Evolutionary conservation across 805 yeast species (phyloP).

Genomic region (Hanseniaspora osmophila): DNA sequence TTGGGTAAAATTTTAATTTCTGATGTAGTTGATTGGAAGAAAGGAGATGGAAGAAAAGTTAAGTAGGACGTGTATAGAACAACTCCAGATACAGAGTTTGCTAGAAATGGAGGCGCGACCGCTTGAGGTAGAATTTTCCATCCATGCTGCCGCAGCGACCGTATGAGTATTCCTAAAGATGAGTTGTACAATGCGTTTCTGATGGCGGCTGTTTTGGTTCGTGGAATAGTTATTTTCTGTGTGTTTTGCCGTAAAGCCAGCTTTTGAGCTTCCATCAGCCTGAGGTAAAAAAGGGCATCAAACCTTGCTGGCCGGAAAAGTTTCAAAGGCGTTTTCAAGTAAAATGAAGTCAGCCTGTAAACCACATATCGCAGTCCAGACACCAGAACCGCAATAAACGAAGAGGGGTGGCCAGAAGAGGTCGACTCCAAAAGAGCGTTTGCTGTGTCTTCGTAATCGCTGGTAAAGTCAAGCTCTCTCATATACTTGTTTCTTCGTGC

Average conservation of each 20-base stretch:
- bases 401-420: conserved; percentile 15
- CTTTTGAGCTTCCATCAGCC: conserved; percentile 34
- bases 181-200: conserved; percentile 50
- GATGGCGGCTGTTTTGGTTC: too few relatives aligned
- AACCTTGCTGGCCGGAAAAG: conserved; percentile 82
- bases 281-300: conserved; percentile 63
- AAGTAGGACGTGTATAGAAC: conserved; percentile 76
- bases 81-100: conserved; percentile 80
- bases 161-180: conserved; percentile 55
- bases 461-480: too few relatives aligned
- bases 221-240: neutral
- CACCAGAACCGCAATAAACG: conserved; percentile 60
- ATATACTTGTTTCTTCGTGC: too few relatives aligned
- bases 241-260: conserved; percentile 8
- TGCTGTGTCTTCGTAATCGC: too few relatives aligned
- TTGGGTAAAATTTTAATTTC: conserved; percentile 13
- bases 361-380: conserved; percentile 78
- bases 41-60: conserved; percentile 28
- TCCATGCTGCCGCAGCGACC: conserved; percentile 64
- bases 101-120: conserved; percentile 74
- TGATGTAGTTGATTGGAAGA: conserved; percentile 15
- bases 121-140: conserved; percentile 73
- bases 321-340: conserved; percentile 70
- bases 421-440: too few relatives aligned
- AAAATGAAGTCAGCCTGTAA: conserved; percentile 62